Evolutionary conservation across 306 rosid species (phyloP), one percentile per base, ranked within the genome.

Genomic region (Arachis stenosperma): DNA sequence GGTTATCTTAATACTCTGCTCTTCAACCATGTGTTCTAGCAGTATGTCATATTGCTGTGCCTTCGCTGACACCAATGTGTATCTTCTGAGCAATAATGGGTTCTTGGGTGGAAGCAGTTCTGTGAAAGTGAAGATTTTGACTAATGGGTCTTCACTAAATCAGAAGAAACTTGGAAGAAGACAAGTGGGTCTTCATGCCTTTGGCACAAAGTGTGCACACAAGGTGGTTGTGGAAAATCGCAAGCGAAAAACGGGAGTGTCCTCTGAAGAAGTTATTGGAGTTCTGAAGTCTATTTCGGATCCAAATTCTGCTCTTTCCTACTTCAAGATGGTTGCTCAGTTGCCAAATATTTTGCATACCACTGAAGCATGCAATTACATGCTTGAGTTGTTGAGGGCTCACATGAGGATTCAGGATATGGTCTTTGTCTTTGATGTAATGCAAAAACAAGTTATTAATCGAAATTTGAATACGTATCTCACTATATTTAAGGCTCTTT

Each of bases 321-420:
- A 86, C 69, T 94, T 94, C 69, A 86, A 88, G 76, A 81, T 84
- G 5, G 69, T 91, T 70, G 68, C 96, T 55, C 82, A 79, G 67
- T 82, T 83, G 76, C 89, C 91, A 4, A 78, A 67, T 76, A 80
- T 88, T 74, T 80, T 89, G 70, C 98, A 89, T 73, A 86, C 97
- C 48, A 84, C 97, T 36, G 92, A 89, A 63, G 85, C 94, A 7
- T 94, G 94, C 60, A 89, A 94, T 86, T 82, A 86, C 87, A 89
- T 94, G 92, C 98, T 94, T 65, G 96, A 89, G 77, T 54, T 89
- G 30, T 81, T 89, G 76, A 80, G 87, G 74, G 68, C 60, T 66
- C 83, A 84, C 44, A 51, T 50, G 76, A 88, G 88, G 75, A 74
- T 91, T 67, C 86, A 65, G 74, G 96, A 94, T 74, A 91, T 94